A percentile compares a stretch with the other conserved stretches of the same genome.
Conservation (phyloP, 2,329 filamentous ascomycete genomes). For the Pseudocercospora pini-densiflorae region DNA sequence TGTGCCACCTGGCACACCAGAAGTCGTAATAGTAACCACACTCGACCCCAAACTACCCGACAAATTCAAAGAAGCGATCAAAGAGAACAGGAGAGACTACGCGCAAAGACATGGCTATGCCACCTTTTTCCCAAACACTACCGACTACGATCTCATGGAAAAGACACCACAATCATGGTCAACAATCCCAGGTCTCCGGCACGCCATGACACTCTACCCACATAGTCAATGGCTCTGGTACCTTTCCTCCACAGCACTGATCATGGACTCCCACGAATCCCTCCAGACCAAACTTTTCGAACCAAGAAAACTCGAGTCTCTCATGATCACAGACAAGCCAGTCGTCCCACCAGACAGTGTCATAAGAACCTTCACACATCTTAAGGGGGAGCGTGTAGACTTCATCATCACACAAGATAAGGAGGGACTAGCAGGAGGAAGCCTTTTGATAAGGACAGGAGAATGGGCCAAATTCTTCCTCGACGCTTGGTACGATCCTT, state of each 20-base stretch:
- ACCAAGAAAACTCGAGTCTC: conserved; percentile 66
- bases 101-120: conserved; percentile 86
- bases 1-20: conserved; percentile 51
- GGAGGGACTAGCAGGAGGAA: conserved; percentile 75
- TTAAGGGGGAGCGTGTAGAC: conserved; percentile 78
- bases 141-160: conserved; percentile 72
- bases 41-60: conserved; percentile 71
- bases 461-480: conserved; percentile 93
- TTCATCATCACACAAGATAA: conserved; percentile 84
- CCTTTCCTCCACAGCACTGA: conserved; percentile 80
- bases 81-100: conserved; percentile 82
- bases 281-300: conserved; percentile 75
- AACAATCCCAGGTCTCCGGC: conserved; percentile 81
- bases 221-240: conserved; percentile 84
- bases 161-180: conserved; percentile 69
- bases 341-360: conserved; percentile 96
- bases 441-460: conserved; percentile 79
- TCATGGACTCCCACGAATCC: conserved; percentile 78
- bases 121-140: conserved; percentile 78
- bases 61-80: conserved; percentile 73
- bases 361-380: conserved; percentile 87
- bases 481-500: conserved; percentile 93
- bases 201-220: conserved; percentile 81
- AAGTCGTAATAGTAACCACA: conserved; percentile 81
- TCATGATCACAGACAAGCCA: conserved; percentile 84